Conservation (phyloP, 345 rosid genomes). For the Euphorbia pulcherrima region DNA sequence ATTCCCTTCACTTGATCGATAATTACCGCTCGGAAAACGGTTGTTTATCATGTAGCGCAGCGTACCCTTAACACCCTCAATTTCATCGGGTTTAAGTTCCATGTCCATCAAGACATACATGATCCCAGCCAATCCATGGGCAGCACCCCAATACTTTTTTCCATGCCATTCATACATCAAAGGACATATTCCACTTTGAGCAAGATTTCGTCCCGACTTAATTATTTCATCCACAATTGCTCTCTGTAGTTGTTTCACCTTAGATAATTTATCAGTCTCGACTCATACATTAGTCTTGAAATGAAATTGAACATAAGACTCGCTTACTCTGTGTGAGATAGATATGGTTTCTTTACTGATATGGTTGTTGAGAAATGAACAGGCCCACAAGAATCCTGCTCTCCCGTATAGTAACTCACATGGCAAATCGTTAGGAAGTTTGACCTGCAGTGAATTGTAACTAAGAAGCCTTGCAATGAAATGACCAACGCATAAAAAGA, state of each 20-base stretch:
- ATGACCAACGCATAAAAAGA: background rate
- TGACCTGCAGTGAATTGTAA: conserved; percentile 37
- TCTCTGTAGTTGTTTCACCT: conserved; percentile 37
- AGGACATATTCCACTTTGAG: conserved; percentile 43
- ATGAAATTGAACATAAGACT: background rate
- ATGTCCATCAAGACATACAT: conserved; percentile 64
- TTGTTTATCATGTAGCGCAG: conserved; percentile 52
- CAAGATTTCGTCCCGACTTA: conserved; percentile 43
- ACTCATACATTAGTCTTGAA: background rate
- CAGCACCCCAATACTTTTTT: conserved; percentile 70
- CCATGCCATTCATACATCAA: conserved; percentile 83
- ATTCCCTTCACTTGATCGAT: conserved; percentile 53
- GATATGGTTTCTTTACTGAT: conserved; percentile 51
- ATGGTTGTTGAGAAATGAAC: conserved; percentile 59
- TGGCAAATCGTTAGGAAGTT: conserved; percentile 44
- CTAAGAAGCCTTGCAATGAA: conserved; percentile 1
- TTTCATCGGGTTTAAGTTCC: conserved; percentile 55
- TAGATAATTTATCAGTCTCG: background rate
- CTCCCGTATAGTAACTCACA: conserved; percentile 59
- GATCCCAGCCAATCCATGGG: conserved; percentile 69
- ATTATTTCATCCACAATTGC: conserved; percentile 51
- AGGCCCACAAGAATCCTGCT: conserved; percentile 65
- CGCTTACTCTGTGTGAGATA: conserved; percentile 32
- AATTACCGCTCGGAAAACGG: conserved; percentile 59
- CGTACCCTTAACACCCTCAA: conserved; percentile 60